Base-by-base conservation (phyloP, 2,329 filamentous ascomycete species). In the Chaetomiaceae sp. region DNA sequence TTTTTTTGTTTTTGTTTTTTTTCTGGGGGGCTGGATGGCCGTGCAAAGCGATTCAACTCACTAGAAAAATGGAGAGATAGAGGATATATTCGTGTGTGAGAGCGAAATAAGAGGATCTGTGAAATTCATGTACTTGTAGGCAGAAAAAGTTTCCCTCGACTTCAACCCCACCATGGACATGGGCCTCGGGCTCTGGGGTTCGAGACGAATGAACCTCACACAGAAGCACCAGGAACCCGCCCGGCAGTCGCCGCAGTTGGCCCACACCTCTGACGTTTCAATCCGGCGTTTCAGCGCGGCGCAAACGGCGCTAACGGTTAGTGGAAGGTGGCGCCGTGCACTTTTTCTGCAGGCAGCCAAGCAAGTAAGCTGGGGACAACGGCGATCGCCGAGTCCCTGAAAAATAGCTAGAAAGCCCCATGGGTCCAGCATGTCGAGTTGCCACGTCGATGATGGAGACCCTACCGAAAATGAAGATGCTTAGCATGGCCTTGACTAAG, bases 161-260 rank as follows among this genome's bases (percentile, higher is more conserved):
- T 34, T 38, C 41, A 33, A 46, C 49, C 45, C 49, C 54, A 46
- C 47, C 47, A 42, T 36, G 37, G 18, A 33, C 3, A 9, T 44
- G 18, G 41, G n/a, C 20, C 4, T 13, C 13, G 16, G 29, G 18
- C 36, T 13, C 23, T 21, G 38, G 48, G 40, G 9, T 38, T 44
- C 37, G 9, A n/a, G n/a, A n/a, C n/a, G n/a, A n/a, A n/a, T n/a
- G n/a, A 16, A 10, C 25, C 11, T 8, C 10, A 18, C n/a, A 38
- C 27, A 44, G 48, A 53, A 43, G 48, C 32, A 38, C 14, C 27
- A 33, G 36, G 48, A 45, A 42, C 54, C 54, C 52, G 45, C 45
- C 33, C 23, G 7, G 32, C 13, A 11, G 44, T 27, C 36, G 16
- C 36, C 23, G 40, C 48, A 25, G 25, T 13, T n/a, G 42, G 37